phyloP scores from a whole-genome alignment of 805 yeast species.

The Candida bentonensis region DNA sequence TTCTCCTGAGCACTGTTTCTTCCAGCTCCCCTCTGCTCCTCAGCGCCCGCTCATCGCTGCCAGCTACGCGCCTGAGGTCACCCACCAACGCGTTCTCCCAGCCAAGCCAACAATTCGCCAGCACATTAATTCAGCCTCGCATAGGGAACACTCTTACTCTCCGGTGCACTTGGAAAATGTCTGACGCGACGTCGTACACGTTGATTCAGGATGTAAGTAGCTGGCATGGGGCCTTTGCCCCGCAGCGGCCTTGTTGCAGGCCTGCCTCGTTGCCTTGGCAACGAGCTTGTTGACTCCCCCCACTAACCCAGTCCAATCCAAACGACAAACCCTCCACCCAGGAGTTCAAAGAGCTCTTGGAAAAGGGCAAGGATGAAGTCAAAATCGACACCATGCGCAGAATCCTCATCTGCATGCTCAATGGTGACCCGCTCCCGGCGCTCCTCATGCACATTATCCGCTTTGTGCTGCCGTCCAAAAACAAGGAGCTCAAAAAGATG shows the following conservation, averaged over 20 bases:
- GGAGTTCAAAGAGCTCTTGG: constrained; percentile 67
- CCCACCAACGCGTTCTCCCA: too few species aligned
- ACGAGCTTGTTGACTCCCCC: not conserved
- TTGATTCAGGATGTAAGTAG: constrained; percentile 15
- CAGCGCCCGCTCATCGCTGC: too few species aligned
- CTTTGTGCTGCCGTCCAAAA: constrained; percentile 90
- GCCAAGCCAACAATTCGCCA: too few species aligned
- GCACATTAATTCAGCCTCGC: too few species aligned
- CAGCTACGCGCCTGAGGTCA: too few species aligned
- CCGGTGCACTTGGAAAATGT: constrained; percentile 25
- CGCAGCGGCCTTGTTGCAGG: not conserved
- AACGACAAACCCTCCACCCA: constrained; percentile 34
- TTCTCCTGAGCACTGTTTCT: too few species aligned
- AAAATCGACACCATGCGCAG: constrained; percentile 84
- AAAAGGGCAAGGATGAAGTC: constrained; percentile 78
- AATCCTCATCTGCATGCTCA: constrained; percentile 73
- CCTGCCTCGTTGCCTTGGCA: not conserved
- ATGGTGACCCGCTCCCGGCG: constrained; percentile 86
- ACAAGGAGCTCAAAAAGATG: constrained; percentile 82
- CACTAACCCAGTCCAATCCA: constrained; percentile 8
- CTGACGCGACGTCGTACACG: constrained; percentile 26
- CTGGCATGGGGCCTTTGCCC: not conserved
- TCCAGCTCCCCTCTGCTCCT: too few species aligned
- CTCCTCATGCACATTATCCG: constrained; percentile 93
- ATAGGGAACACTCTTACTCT: too few species aligned